A percentile compares a stretch with the other conserved stretches of the same genome.
Evolutionary conservation across 2,329 filamentous ascomycete species (phyloP).

Genomic region (Lasiodiplodia sp.): DNA sequence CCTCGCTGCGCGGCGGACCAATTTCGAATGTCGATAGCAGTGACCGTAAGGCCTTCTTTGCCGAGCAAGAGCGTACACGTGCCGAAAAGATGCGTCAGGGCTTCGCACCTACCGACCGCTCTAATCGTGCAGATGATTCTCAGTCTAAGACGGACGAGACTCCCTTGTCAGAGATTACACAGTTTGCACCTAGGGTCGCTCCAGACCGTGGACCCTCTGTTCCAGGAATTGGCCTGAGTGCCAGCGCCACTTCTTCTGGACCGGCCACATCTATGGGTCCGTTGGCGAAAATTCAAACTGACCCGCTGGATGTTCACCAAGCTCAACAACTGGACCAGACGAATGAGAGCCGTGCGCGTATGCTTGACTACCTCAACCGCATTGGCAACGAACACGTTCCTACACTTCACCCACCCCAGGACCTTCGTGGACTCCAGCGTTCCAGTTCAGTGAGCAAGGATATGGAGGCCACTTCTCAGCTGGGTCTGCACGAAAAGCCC

Average conservation of each 20-base stretch:
- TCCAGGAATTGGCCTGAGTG: background rate
- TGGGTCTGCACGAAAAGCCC: conserved; percentile 4
- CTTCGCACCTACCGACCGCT: conserved; percentile 1
- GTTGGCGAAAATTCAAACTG: background rate
- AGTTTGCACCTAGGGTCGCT: background rate
- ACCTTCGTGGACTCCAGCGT: background rate
- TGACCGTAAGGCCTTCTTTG: conserved; percentile 22
- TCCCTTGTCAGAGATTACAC: background rate
- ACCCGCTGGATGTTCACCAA: background rate
- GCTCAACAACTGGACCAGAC: background rate
- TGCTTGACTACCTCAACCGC: conserved; percentile 27
- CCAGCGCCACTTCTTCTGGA: background rate
- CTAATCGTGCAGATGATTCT: background rate
- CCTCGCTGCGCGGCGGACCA: background rate
- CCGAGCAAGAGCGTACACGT: conserved; percentile 29
- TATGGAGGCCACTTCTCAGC: background rate
- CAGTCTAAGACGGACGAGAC: background rate
- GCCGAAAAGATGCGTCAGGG: conserved; percentile 24
- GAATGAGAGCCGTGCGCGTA: conserved; percentile 24
- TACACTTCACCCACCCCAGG: background rate
- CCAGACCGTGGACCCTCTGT: background rate
- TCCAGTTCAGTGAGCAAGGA: background rate
- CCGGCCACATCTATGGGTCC: background rate
- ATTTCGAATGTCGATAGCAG: background rate
- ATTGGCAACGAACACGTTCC: background rate